Base-by-base conservation (phyloP, 2,329 filamentous ascomycete genomes). In the Diaporthe citriasiana region DNA sequence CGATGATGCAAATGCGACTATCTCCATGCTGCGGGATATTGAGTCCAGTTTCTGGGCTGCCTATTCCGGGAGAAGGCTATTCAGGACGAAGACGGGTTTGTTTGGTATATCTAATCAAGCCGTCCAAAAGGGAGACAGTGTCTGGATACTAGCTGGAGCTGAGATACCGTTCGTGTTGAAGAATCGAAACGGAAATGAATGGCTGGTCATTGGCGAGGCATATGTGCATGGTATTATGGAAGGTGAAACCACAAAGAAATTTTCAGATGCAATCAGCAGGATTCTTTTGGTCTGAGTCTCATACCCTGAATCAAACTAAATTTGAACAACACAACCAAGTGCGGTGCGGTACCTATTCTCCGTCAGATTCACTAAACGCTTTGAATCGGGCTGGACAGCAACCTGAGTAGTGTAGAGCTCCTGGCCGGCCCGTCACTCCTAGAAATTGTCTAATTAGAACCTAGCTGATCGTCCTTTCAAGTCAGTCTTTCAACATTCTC, bases 11-110 rank as follows among this genome's bases (percentile, higher is more conserved):
- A n/a, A 30, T 3, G 17, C 27, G 19, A 17, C 40, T 33, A 17
- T 9, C 12, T 63, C 15, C 9, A 22, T 47, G 25, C 10, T 63
- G 4, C 47, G 59, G 27, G 59, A 63, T 40, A 63, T 63, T 13
- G 59, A 47, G 6, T 63, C 59, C n/a, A 47, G 59, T 27, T 63
- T 63, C 9, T 63, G 59, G 59, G 59, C 40, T 8, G 59, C 59
- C 17, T 63, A 47, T 30, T 63, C 59, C 22, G 59, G 59, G 19
- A 63, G 59, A 47, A 63, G 40, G 4, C 25, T 63, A 4, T 63
- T 63, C 19, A 45, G 59, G 8, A 63, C 40, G 9, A n/a, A 30
- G 25, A 47, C 15, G 9, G 40, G 59, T 3, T 63, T 33, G 25
- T 63, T 63, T 45, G 59, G 59, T 17, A 63, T 63, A 17, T 63